Conservation (phyloP, 2,329 filamentous ascomycete genomes). For the Fusarium pseudograminearum region DNA sequence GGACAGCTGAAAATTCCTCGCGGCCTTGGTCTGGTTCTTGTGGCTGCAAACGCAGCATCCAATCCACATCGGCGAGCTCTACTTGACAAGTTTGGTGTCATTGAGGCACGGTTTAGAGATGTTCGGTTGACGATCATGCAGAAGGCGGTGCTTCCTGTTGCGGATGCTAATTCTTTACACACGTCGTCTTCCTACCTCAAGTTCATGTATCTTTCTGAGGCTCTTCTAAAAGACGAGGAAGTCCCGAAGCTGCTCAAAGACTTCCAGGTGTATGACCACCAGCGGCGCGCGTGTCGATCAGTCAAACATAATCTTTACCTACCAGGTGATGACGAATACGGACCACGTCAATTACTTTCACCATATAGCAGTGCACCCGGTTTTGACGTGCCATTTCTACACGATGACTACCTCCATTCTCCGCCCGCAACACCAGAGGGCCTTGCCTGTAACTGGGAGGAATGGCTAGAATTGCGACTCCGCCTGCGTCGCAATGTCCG, state of each 20-base stretch:
- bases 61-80: constrained; percentile 29
- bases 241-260: background rate
- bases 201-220: constrained; percentile 39
- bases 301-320: constrained; percentile 25
- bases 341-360: constrained; percentile 19
- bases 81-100: constrained; percentile 31
- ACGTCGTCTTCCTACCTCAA: constrained; percentile 23
- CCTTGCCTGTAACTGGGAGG: constrained; percentile 10
- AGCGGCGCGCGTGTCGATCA: background rate
- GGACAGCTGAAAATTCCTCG: constrained; percentile 21
- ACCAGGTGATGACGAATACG: constrained; percentile 20
- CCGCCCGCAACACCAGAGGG: constrained; percentile 17
- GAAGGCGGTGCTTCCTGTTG: background rate
- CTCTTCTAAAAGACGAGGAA: background rate
- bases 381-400: constrained; percentile 7
- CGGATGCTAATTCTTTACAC: background rate
- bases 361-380: background rate
- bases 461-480: constrained; percentile 30
- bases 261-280: constrained; percentile 18
- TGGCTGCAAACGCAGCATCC: constrained; percentile 13
- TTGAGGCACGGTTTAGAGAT: constrained; percentile 16
- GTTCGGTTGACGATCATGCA: constrained; percentile 21
- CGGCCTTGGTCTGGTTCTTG: constrained; percentile 21
- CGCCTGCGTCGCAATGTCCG: constrained; percentile 14
- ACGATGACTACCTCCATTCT: constrained; percentile 18